Evolutionary conservation across 208 protist genomes (phyloP).

Genomic region (Herpetomonas muscarum): DNA sequence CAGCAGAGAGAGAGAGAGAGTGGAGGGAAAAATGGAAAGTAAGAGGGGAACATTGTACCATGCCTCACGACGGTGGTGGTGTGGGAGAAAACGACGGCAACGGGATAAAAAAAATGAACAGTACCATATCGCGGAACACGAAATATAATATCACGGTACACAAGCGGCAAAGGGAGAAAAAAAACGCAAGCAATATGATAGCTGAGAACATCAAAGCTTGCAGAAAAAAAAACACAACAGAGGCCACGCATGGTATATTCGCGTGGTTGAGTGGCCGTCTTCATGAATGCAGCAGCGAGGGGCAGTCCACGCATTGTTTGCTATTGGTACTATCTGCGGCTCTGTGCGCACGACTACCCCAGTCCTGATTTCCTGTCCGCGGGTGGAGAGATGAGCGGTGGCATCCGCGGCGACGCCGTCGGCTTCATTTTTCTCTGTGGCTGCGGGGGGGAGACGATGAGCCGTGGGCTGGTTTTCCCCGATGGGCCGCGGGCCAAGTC

Average conservation of each 20-base stretch:
- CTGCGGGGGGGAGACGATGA: neutral
- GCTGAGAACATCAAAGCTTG: neutral
- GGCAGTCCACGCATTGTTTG: no score
- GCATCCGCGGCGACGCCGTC: neutral
- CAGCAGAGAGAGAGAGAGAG: conserved; percentile 10
- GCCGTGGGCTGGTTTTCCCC: neutral
- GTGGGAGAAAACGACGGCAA: neutral
- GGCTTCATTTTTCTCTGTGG: neutral
- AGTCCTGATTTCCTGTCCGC: no score
- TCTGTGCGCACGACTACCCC: no score
- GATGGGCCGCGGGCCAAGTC: neutral
- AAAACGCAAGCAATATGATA: neutral
- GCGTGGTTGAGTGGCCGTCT: no score
- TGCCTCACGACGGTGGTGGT: no score
- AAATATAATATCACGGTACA: no score
- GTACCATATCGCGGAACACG: no score
- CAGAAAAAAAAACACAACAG: neutral
- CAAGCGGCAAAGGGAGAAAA: neutral
- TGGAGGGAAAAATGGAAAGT: conserved; percentile 5
- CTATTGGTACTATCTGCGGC: no score
- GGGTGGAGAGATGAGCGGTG: no score
- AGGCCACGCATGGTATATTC: neutral
- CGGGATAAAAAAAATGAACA: neutral
- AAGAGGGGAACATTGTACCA: no score
- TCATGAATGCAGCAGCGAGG: no score